A percentile compares a stretch with the other conserved stretches of the same genome.
Conservation (phyloP, 2,329 filamentous ascomycete genomes). For the Chaetomium globosum region DNA sequence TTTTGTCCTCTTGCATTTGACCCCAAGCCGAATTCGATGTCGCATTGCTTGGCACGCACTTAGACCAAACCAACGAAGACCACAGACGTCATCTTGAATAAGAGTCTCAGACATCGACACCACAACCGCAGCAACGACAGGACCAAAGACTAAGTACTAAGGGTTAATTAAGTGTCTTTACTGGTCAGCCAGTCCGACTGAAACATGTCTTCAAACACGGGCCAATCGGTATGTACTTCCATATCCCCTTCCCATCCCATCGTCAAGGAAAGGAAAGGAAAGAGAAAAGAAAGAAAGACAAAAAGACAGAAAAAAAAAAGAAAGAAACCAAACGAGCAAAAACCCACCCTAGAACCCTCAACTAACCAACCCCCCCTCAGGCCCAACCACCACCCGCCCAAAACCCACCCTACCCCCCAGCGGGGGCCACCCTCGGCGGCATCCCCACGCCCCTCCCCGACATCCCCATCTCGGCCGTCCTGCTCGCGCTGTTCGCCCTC, state of each 20-base stretch:
- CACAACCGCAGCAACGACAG: background rate
- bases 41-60: background rate
- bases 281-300: background rate
- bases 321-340: background rate
- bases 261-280: background rate
- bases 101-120: background rate
- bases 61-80: background rate
- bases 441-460: constrained; percentile 61
- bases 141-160: no score
- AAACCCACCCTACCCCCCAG: constrained; percentile 12
- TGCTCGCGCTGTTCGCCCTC: constrained; percentile 60
- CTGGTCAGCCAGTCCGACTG: background rate
- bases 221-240: constrained; percentile 9
- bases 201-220: constrained; percentile 16
- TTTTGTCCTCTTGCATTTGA: background rate
- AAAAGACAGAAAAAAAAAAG: background rate
- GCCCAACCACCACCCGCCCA: background rate
- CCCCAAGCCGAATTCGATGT: background rate
- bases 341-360: no score
- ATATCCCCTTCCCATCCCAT: background rate
- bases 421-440: constrained; percentile 57
- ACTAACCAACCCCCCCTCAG: background rate
- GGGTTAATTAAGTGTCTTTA: no score
- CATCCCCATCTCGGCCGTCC: constrained; percentile 64
- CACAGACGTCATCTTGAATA: background rate